Conservation (phyloP, 2,329 filamentous ascomycete genomes). For the Mycocentrospora acerina region DNA sequence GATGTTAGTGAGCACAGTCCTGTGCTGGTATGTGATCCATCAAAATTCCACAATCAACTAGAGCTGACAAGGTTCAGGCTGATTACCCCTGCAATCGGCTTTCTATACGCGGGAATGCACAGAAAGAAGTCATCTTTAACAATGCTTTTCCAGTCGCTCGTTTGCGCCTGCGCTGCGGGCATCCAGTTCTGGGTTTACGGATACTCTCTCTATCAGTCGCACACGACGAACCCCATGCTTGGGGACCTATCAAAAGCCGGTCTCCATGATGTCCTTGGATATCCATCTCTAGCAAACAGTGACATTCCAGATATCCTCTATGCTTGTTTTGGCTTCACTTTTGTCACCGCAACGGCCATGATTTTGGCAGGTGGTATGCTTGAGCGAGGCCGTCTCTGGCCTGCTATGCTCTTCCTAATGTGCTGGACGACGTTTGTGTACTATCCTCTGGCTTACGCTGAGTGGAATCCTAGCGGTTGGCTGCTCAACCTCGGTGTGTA, state of each 20-base stretch:
- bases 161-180: constrained; percentile 49
- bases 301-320: constrained; percentile 39
- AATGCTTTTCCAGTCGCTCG: constrained; percentile 52
- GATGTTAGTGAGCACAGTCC: constrained; percentile 37
- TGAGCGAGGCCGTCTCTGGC: constrained; percentile 32
- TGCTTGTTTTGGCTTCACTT: constrained; percentile 38
- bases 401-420: constrained; percentile 37
- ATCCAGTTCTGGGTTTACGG: constrained; percentile 54
- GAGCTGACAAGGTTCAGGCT: constrained; percentile 21
- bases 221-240: constrained; percentile 30
- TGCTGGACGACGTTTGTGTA: constrained; percentile 41
- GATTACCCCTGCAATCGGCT: constrained; percentile 38
- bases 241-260: constrained; percentile 35
- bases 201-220: constrained; percentile 46
- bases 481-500: constrained; percentile 67
- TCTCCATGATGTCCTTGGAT: constrained; percentile 31
- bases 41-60: not conserved
- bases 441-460: constrained; percentile 68
- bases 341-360: constrained; percentile 37
- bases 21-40: constrained; percentile 28
- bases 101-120: constrained; percentile 39
- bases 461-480: constrained; percentile 75
- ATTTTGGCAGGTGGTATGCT: constrained; percentile 38
- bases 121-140: constrained; percentile 41
- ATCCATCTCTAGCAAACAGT: constrained; percentile 33